Evolutionary conservation across 495 filamentous ascomycete species (phyloP).

Genomic region (Trichoderma virens): DNA sequence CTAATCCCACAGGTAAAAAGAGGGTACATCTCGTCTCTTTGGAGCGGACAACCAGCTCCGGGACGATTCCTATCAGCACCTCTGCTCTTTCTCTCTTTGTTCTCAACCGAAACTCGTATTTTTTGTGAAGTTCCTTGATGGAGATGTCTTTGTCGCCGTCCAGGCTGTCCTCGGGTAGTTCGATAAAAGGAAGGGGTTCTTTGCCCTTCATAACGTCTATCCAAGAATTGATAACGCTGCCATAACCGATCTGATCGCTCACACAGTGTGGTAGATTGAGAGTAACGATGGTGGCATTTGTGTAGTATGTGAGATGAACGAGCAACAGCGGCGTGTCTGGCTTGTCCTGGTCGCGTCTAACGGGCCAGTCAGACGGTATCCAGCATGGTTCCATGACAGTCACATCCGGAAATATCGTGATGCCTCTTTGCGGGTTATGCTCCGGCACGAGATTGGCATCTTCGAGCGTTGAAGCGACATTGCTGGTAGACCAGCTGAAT

Average conservation of each 20-base stretch:
- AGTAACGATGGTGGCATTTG: neutral
- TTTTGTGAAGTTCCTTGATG: neutral
- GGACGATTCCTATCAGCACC: neutral
- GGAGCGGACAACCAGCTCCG: neutral
- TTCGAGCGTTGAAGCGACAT: neutral
- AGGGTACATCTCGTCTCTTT: constrained; percentile 5
- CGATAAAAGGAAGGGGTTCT: neutral
- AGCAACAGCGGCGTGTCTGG: neutral
- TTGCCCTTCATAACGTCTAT: neutral
- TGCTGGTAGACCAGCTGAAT: neutral
- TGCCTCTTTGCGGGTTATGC: neutral
- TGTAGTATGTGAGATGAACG: constrained; percentile 3
- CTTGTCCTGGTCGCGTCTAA: neutral
- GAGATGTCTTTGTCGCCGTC: neutral
- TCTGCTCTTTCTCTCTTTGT: neutral
- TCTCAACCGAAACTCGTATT: neutral
- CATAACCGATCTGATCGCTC: constrained; percentile 5
- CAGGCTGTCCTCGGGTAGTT: neutral
- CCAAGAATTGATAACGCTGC: constrained; percentile 3
- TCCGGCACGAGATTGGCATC: neutral
- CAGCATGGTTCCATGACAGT: neutral
- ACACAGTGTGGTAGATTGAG: constrained; percentile 1
- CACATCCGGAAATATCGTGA: neutral
- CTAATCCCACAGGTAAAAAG: neutral
- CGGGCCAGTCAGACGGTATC: constrained; percentile 6